Percentiles rank a stretch among this genome's conserved stretches.
phyloP scores from a whole-genome alignment of 2,329 filamentous ascomycete genomes.

The Phyllosticta citribraziliensis region DNA sequence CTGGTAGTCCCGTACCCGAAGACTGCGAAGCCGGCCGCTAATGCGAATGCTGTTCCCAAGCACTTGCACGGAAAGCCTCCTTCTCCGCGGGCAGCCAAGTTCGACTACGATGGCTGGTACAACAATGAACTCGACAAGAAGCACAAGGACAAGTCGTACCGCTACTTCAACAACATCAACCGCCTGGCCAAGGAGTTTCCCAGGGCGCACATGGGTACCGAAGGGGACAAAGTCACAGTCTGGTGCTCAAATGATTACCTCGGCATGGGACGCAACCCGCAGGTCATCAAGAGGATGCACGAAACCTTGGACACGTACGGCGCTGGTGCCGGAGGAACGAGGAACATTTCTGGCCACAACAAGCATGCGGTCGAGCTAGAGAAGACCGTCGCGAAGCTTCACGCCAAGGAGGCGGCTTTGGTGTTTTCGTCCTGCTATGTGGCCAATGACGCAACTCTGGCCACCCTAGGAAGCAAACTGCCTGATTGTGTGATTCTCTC shows the following conservation, averaged over 20 bases:
- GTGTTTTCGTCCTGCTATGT: conserved; percentile 98
- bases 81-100: conserved; percentile 47
- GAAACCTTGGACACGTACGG: conserved; percentile 90
- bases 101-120: conserved; percentile 90
- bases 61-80: conserved; percentile 33
- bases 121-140: conserved; percentile 87
- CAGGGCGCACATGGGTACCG: conserved; percentile 76
- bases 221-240: conserved; percentile 82
- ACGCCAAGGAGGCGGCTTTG: conserved; percentile 82
- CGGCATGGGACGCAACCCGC: conserved; percentile 86
- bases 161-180: conserved; percentile 99
- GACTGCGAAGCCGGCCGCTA: conserved; percentile 13
- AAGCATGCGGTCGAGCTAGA: conserved; percentile 84
- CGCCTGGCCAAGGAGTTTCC: conserved; percentile 93
- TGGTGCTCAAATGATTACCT: conserved; percentile 99
- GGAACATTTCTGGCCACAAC: conserved; percentile 98
- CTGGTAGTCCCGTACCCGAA: conserved; percentile 23
- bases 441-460: conserved; percentile 92
- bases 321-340: conserved; percentile 85
- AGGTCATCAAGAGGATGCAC: conserved; percentile 87
- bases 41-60: conserved; percentile 15
- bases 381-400: conserved; percentile 70
- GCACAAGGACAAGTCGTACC: conserved; percentile 98
- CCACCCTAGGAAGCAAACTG: conserved; percentile 92
- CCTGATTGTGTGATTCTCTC: conserved; percentile 97